These are phyloP conservation scores for Colletotrichum destructivum DNA, from an alignment of 2,329 filamentous ascomycete species.

Conservation along the genomic window DNA sequence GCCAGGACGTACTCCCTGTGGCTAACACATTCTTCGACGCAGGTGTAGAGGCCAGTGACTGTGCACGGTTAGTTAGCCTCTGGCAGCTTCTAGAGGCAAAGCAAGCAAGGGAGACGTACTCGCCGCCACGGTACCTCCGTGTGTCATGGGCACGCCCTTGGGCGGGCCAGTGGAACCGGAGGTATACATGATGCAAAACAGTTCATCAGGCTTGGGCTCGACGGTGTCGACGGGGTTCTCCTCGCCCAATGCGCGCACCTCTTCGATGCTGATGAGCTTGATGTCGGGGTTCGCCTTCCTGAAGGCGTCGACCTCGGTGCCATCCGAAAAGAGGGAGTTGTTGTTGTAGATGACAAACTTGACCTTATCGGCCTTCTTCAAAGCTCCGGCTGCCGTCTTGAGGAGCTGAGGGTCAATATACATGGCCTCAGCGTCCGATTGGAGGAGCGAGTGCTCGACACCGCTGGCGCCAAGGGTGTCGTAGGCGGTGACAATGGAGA, in stretches of 20 bases:
- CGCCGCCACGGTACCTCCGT: slow-evolving; percentile 84
- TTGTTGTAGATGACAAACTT: slow-evolving; percentile 76
- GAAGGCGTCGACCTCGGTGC: slow-evolving; percentile 68
- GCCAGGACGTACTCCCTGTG: slow-evolving; percentile 86
- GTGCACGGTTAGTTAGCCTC: slow-evolving; percentile 1
- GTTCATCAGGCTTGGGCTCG: slow-evolving; percentile 80
- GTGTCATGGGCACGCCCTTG: slow-evolving; percentile 89
- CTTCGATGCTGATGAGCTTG: slow-evolving; percentile 67
- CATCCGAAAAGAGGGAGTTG: slow-evolving; percentile 65
- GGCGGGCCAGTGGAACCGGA: slow-evolving; percentile 91
- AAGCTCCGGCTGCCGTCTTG: slow-evolving; percentile 69
- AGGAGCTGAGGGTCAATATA: slow-evolving; percentile 88
- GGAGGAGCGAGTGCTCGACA: slow-evolving; percentile 86
- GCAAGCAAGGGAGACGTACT: slow-evolving; percentile 57
- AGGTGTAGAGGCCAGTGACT: slow-evolving; percentile 84
- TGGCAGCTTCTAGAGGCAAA: slow-evolving; percentile 39
- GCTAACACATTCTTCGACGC: slow-evolving; percentile 84
- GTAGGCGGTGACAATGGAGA: slow-evolving; percentile 94
- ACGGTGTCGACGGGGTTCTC: slow-evolving; percentile 80
- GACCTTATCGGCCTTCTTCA: slow-evolving; percentile 71
- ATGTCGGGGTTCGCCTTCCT: slow-evolving; percentile 69
- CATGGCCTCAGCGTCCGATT: slow-evolving; percentile 86
- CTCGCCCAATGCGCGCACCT: slow-evolving; percentile 71
- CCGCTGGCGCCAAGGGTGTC: slow-evolving; percentile 91
- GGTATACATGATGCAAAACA: slow-evolving; percentile 90